These are phyloP conservation scores for Monotropa hypopitys DNA, from an alignment of 179 eudicot species.

Conservation along the genomic window DNA sequence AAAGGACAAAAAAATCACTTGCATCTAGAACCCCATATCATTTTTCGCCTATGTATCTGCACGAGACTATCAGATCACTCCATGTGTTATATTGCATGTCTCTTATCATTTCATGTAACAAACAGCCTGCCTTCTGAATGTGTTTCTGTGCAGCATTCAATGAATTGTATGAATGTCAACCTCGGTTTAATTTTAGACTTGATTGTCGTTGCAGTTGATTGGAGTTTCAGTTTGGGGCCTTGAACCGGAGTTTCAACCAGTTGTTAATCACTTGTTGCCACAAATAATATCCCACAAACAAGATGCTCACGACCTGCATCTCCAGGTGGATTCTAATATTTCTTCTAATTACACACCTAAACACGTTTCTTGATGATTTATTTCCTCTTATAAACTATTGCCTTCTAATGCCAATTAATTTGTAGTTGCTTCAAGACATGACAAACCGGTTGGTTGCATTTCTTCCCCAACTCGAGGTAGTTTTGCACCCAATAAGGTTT, in stretches of 20 bases:
- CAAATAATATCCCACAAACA: conserved; percentile 61
- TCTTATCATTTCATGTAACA: not conserved
- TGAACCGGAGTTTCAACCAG: conserved; percentile 75
- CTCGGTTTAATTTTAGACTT: conserved; percentile 2
- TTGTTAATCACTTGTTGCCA: conserved; percentile 53
- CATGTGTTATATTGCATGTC: not conserved
- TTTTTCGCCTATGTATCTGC: not conserved
- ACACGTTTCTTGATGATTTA: conserved; percentile 9
- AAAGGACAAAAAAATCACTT: not conserved
- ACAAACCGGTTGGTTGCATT: conserved; percentile 47
- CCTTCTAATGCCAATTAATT: conserved; percentile 27
- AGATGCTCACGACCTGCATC: conserved; percentile 49
- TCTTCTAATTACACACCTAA: conserved; percentile 1
- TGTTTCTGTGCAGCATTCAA: not conserved
- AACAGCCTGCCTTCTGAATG: not conserved
- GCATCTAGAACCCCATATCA: not conserved
- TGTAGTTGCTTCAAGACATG: conserved; percentile 77
- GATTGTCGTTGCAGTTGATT: conserved; percentile 39
- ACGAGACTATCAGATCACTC: not conserved
- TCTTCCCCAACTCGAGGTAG: conserved; percentile 82
- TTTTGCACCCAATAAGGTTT: not conserved
- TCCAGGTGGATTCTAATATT: conserved; percentile 44
- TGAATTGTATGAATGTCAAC: not conserved
- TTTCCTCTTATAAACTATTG: conserved; percentile 1
- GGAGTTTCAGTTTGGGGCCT: conserved; percentile 61